These are phyloP conservation scores for Pyrenula aspistea DNA, from an alignment of 495 filamentous ascomycete species.

Conservation along the genomic window DNA sequence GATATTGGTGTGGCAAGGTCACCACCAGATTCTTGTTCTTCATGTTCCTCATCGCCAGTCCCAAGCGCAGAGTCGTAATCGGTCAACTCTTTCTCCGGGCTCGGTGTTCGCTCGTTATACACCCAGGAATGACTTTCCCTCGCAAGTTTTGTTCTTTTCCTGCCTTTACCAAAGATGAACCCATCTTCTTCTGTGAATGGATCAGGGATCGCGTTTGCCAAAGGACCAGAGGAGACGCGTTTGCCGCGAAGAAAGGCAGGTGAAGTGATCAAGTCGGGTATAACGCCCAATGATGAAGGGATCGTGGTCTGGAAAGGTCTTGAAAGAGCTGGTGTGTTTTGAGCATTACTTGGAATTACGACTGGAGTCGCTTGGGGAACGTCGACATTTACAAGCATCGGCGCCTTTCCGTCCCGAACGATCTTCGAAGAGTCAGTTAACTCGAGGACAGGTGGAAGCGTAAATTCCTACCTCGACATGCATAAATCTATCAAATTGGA, in stretches of 20 bases:
- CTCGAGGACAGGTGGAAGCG: background rate
- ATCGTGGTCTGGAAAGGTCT: background rate
- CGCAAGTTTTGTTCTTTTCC: slow-evolving; percentile 64
- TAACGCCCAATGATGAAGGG: background rate
- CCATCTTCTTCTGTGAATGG: slow-evolving; percentile 64
- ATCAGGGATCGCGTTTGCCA: slow-evolving; percentile 46
- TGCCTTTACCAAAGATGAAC: slow-evolving; percentile 45
- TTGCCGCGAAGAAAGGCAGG: slow-evolving; percentile 64
- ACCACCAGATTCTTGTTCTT: slow-evolving; percentile 10
- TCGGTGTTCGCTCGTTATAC: slow-evolving; percentile 53
- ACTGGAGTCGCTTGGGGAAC: slow-evolving; percentile 17
- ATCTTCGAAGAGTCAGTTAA: slow-evolving; percentile 15
- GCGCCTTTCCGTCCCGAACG: slow-evolving; percentile 15
- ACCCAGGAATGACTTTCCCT: slow-evolving; percentile 57
- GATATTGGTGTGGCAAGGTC: slow-evolving; percentile 11
- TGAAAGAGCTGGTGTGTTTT: background rate
- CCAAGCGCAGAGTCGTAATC: slow-evolving; percentile 16
- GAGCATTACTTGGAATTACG: background rate
- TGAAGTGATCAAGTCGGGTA: slow-evolving; percentile 45
- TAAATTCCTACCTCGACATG: slow-evolving; percentile 40
- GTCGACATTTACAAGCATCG: slow-evolving; percentile 34
- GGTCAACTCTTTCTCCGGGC: slow-evolving; percentile 39
- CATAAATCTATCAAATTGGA: slow-evolving; percentile 46
- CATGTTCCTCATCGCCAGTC: slow-evolving; percentile 22
- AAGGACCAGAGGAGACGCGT: slow-evolving; percentile 45